Evolutionary conservation across 2,329 filamentous ascomycete species (phyloP).

Genomic region (Tolypocladium endophyticum): DNA sequence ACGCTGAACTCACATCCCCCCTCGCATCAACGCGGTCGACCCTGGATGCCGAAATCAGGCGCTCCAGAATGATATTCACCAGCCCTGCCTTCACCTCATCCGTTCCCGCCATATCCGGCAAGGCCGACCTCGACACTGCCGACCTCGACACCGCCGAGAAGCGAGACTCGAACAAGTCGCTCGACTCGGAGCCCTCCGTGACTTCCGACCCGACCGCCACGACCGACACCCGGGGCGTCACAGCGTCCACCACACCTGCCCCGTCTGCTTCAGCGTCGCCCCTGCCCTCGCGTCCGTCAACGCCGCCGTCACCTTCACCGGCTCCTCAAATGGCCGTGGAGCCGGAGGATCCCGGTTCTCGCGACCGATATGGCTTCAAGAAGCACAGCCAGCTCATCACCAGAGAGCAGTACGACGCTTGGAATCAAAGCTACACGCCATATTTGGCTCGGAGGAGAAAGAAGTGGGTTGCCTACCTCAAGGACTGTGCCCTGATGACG

Average conservation of each 20-base stretch:
- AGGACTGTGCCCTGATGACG: constrained; percentile 63
- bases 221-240: constrained; percentile 2
- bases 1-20: constrained; percentile 8
- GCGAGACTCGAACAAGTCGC: constrained; percentile 41
- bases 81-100: constrained; percentile 27
- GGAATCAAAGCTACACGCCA: constrained; percentile 64
- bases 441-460: constrained; percentile 64
- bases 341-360: constrained; percentile 37
- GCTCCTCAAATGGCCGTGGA: constrained; percentile 18
- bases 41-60: constrained; percentile 26
- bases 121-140: constrained; percentile 14
- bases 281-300: constrained; percentile 6
- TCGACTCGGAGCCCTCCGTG: constrained; percentile 24
- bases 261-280: constrained; percentile 1
- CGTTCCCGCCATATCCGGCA: constrained; percentile 25
- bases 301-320: constrained; percentile 5
- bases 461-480: constrained; percentile 75
- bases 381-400: constrained; percentile 75
- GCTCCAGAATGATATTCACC: constrained; percentile 29
- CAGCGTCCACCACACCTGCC: neutral
- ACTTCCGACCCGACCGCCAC: constrained; percentile 11
- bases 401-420: constrained; percentile 67
- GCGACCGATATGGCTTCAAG: constrained; percentile 87
- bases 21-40: constrained; percentile 14
- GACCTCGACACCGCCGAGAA: constrained; percentile 24